A percentile compares a stretch with the other conserved stretches of the same genome.
Evolutionary conservation across 2,329 filamentous ascomycete genomes (phyloP).

Genomic region (Pyricularia sp.): DNA sequence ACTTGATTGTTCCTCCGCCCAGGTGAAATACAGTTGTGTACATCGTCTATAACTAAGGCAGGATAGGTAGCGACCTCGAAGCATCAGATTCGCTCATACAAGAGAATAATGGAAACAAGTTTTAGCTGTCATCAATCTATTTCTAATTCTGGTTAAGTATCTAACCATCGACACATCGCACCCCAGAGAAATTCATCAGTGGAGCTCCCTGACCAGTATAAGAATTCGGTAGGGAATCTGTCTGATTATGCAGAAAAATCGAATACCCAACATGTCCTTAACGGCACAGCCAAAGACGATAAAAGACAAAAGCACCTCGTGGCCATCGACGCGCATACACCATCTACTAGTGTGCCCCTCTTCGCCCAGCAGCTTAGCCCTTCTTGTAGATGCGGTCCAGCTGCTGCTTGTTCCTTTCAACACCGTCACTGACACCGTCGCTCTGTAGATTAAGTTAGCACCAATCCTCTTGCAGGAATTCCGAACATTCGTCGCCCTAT

Average conservation of each 20-base stretch:
- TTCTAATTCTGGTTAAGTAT: neutral
- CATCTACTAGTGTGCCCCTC: neutral
- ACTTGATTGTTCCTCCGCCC: no score
- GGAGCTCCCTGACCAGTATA: neutral
- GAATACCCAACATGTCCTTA: neutral
- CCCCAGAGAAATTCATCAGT: neutral
- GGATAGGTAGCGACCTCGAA: no score
- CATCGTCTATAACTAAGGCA: no score
- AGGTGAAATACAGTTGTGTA: no score
- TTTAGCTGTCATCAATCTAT: no score
- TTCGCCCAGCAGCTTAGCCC: neutral
- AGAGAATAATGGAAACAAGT: no score
- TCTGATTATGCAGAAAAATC: neutral
- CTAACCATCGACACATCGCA: neutral
- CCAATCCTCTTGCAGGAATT: neutral
- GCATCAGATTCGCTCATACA: no score
- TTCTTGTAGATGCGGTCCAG: constrained; percentile 8
- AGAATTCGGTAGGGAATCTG: neutral
- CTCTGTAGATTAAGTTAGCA: constrained; percentile 40
- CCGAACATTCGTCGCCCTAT: no score
- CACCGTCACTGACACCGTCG: constrained; percentile 73
- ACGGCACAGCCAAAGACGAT: neutral
- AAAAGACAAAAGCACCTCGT: neutral
- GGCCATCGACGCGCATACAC: neutral
- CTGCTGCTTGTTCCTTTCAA: constrained; percentile 55